Base-by-base conservation (phyloP, 441 rosid species). In the Capsella rubella region DNA sequence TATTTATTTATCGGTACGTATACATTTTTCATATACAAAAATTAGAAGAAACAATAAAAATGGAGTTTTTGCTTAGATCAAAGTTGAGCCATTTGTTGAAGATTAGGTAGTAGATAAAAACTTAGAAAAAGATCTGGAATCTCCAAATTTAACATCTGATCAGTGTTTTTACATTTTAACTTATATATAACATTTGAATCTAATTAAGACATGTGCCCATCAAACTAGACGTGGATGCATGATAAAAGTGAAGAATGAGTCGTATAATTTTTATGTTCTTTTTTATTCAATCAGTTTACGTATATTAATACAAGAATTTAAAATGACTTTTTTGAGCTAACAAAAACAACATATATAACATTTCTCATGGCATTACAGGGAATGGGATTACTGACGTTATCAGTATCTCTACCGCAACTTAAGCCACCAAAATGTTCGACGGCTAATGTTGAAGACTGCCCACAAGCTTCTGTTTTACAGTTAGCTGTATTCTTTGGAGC, bases 351-450 rank as follows among this genome's bases (percentile, higher is more conserved):
- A 21, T 21, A 21, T 21, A 21, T 21, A 21, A 42, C 15, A 1
- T 1, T 42, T 42, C 15, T 13, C 1, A 42, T 42, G 47, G 47
- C 93, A 0, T 67, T 15, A 27, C 57, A 53, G 58, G 58, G 58
- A 5, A 53, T 53, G 58, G 10, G 16, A 53, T n/a, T 53, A 28
- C 34, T 28, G 35, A 53, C 51, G 4, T n/a, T 95, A 35, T 72
- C 99, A n/a, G 98, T 92, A 0, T 90, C 97, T 34, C 6, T 95
- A 4, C 83, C 88, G 8, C 75, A 86, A 12, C 81, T 95, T 27
- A 89, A 82, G 43, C 98, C 99, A 39, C 96, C 96, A 0, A 56
- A 75, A 0, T 92, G 99, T 81, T 65, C 74, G 0, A 63, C 78
- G 0, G 8, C 78, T 3, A 75, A 80, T 12, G 27, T 60, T 9